Evolutionary conservation across 2,329 filamentous ascomycete genomes (phyloP), one percentile per base, ranked within the genome.

Genomic region (Annulohypoxylon truncatum): DNA sequence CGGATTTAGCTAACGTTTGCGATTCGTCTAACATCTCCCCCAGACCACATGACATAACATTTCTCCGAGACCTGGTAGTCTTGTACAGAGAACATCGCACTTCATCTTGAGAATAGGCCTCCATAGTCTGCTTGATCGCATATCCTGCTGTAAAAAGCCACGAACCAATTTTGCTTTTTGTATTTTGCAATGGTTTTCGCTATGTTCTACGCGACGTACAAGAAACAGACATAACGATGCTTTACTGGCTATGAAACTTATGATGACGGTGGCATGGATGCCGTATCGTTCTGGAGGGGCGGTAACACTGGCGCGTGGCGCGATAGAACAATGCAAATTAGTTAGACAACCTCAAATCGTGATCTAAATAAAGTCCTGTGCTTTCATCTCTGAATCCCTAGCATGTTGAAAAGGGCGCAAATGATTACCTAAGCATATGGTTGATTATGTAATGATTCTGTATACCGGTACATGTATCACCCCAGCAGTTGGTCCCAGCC

Each of bases 1-100:
- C 52, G 2, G 33, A 59, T 24, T 35, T 59, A 51, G 51, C 48
- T 51, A 29, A 26, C 13, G 31, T 18, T 54, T 31, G 18, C 15
- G 26, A 26, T 33, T 29, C 40, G 26, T 59, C 46, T 61, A 51
- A 55, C 26, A 54, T 48, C 46, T 35, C 13, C 10, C 48, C n/a
- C 20, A 31, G 10, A 26, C 33, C 52, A 48, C 26, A n/a, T 28
- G 33, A 61, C 51, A 47, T 47, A 59, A 51, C 44, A 20, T 48
- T 61, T 35, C 18, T 26, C 24, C 51, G 61, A 63, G 67, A 64
- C 64, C 58, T 50, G 61, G 67, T 52, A 66, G 67, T 68, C 55
- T 64, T 56, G 22, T 38, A 10, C 47, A 15, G 28, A 33, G 33
- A 54, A 68, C 52, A 42, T 54, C 52, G 22, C 58, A 47, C 28